Evolutionary conservation across 306 rosid genomes (phyloP).

Genomic region (Prunus kanzakura): DNA sequence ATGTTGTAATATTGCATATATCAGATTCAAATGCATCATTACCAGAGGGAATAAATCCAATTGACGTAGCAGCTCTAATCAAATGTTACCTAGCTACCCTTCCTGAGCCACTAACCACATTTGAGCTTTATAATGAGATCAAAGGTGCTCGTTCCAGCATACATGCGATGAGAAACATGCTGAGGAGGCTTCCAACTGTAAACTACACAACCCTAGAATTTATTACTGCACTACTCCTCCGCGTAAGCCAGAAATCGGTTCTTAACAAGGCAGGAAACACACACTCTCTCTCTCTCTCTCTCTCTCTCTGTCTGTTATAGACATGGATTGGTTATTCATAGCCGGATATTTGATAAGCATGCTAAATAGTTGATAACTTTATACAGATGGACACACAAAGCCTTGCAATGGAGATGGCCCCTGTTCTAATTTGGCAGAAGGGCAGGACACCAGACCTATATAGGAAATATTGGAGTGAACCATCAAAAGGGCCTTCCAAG

Average conservation of each 20-base stretch:
- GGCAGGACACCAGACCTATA: conserved; percentile 62
- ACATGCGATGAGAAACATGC: conserved; percentile 65
- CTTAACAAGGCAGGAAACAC: not conserved
- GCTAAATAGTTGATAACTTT: conserved; percentile 27
- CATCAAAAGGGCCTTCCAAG: conserved; percentile 54
- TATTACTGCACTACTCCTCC: conserved; percentile 75
- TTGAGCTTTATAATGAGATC: conserved; percentile 75
- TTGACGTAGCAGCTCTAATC: conserved; percentile 77
- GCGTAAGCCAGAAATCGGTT: conserved; percentile 76
- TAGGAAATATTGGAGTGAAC: conserved; percentile 63
- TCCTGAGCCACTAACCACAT: conserved; percentile 86
- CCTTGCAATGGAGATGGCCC: conserved; percentile 94
- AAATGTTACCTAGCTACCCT: conserved; percentile 94
- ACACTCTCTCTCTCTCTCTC: conserved; percentile 1
- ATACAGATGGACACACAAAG: conserved; percentile 76
- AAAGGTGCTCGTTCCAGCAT: conserved; percentile 72
- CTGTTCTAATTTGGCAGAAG: conserved; percentile 72
- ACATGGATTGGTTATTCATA: not conserved
- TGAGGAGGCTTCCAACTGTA: conserved; percentile 77
- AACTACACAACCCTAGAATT: conserved; percentile 95
- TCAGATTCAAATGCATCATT: conserved; percentile 70
- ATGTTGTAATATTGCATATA: conserved; percentile 11
- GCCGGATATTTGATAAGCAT: conserved; percentile 11
- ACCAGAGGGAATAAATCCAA: conserved; percentile 79
- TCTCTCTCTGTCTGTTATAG: not conserved